Base-by-base conservation (phyloP, 2,329 filamentous ascomycete species). In the Byssoonygena ceratinophila region DNA sequence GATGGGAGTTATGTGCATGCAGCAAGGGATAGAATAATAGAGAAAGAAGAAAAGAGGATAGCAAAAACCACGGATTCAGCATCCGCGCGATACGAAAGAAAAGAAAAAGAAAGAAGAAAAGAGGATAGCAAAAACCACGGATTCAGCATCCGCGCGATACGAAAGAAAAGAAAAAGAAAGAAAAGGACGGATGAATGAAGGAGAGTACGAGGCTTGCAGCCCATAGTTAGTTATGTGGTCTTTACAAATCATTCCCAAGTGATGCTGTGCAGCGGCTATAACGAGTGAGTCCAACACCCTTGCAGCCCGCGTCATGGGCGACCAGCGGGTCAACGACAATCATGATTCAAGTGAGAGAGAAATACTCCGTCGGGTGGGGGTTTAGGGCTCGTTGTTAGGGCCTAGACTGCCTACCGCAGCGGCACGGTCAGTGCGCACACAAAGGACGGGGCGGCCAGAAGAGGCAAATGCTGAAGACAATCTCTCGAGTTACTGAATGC, bases 341-440 rank as follows among this genome's bases (percentile, higher is more conserved):
- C n/a, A n/a, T n/a, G n/a, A n/a, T n/a, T n/a, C n/a, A n/a, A n/a
- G n/a, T n/a, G n/a, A n/a, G n/a, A n/a, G n/a, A n/a, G n/a, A n/a
- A n/a, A n/a, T n/a, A n/a, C n/a, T n/a, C n/a, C n/a, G n/a, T n/a
- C n/a, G n/a, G n/a, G n/a, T n/a, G n/a, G n/a, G 23, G 44, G 44
- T 36, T 46, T 46, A 46, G 43, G 43, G 43, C 43, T 46, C 12
- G 40, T 5, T 9, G 43, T 18, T 18, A n/a, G 43, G 44, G 44
- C 25, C 44, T 46, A 46, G 44, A 46, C 27, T 46, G 44, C 44
- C 36, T 32, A 46, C 2, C 27, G 22, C 23, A 31, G 5, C 11
- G 23, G 22, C n/a, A 23, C 12, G 41, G 11, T 29, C 9, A 9
- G 27, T n/a, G n/a, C n/a, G n/a, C n/a, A n/a, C n/a, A n/a, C n/a